Conservation (phyloP, 768 basidiomycete genomes). For the Boletus edulis region DNA sequence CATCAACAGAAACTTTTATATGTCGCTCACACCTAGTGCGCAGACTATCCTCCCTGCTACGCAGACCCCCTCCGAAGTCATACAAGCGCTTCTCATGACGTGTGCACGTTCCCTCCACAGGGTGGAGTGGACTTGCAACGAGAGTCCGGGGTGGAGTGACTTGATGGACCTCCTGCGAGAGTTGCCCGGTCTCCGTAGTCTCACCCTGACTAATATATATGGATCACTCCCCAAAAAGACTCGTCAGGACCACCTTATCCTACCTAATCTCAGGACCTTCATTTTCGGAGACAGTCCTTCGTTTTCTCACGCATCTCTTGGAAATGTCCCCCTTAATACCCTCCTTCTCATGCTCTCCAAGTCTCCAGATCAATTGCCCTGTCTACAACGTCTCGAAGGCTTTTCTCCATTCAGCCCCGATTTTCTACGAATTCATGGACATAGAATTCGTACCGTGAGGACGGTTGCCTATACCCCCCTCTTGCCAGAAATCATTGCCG, state of each 20-base stretch:
- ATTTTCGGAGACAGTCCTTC: slow-evolving; percentile 37
- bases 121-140: slow-evolving; percentile 45
- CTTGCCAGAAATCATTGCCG: slow-evolving; percentile 35
- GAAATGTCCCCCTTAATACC: slow-evolving; percentile 38
- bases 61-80: slow-evolving; percentile 33
- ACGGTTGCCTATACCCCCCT: slow-evolving; percentile 36
- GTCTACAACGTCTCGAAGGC: slow-evolving; percentile 41
- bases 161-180: slow-evolving; percentile 35
- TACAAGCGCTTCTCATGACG: slow-evolving; percentile 32
- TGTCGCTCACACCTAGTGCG: slow-evolving; percentile 18
- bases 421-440: slow-evolving; percentile 42
- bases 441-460: slow-evolving; percentile 40
- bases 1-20: slow-evolving; percentile 37
- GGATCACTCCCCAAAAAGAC: slow-evolving; percentile 28
- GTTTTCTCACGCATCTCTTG: slow-evolving; percentile 33
- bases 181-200: slow-evolving; percentile 36
- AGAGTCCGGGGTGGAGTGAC: slow-evolving; percentile 41
- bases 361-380: slow-evolving; percentile 36
- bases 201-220: slow-evolving; percentile 41
- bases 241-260: slow-evolving; percentile 23
- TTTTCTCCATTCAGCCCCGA: slow-evolving; percentile 40
- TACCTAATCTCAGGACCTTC: slow-evolving; percentile 41
- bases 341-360: slow-evolving; percentile 38
- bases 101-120: slow-evolving; percentile 38
- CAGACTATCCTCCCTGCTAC: slow-evolving; percentile 20